Evolutionary conservation across 2,329 filamentous ascomycete genomes (phyloP).

Genomic region (Tolypocladium tundrense): DNA sequence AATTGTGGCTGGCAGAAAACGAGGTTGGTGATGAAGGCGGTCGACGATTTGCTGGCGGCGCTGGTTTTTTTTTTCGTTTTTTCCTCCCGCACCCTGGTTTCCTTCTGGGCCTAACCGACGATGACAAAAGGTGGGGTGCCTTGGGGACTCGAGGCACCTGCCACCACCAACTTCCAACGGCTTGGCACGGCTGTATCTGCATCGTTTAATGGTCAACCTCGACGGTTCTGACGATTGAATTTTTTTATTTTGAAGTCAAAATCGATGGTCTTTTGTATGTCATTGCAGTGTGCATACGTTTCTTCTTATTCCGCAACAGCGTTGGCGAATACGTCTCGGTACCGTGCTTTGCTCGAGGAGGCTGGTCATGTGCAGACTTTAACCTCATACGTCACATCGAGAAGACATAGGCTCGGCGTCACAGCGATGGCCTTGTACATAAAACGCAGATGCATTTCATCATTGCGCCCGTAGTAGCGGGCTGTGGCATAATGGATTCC

Average conservation of each 20-base stretch:
- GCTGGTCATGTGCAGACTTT: neutral
- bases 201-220: no score
- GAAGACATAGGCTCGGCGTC: neutral
- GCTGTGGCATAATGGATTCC: neutral
- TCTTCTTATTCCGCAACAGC: no score
- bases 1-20: neutral
- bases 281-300: neutral
- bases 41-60: conserved; percentile 5
- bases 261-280: neutral
- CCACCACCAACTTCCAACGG: neutral
- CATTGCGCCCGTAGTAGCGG: neutral
- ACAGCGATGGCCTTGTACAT: neutral
- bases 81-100: conserved; percentile 1
- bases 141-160: neutral
- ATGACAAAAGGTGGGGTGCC: neutral
- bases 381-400: neutral
- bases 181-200: no score
- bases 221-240: neutral
- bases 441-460: neutral
- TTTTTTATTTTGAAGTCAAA: neutral
- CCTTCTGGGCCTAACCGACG: neutral
- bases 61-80: conserved; percentile 7
- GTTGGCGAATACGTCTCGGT: neutral
- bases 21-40: conserved; percentile 5
- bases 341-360: neutral